Evolutionary conservation across 306 rosid genomes (phyloP), one percentile per base, ranked within the genome.

Genomic region (Malus fusca): DNA sequence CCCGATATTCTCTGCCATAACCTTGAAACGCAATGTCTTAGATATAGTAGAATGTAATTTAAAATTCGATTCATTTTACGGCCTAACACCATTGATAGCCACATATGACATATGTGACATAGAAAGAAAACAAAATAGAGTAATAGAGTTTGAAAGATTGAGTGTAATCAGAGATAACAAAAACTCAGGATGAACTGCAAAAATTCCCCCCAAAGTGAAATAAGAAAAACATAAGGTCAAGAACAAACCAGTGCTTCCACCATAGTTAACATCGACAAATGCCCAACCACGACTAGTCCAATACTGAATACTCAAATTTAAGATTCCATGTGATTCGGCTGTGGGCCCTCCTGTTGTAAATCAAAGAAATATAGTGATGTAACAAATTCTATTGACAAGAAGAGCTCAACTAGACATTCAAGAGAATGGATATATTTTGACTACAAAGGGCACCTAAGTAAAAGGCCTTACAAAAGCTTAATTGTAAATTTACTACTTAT

Each of bases 231-330:
- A n/a, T 11, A 55, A 56, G 44, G 79, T 60, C 48, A 79, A 76
- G 81, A 81, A 85, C 98, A 77, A 84, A 95, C 99, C 99, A 75
- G 98, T 90, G 93, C 99, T 96, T 81, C 98, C 99, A 64, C 98
- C 98, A 65, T 90, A 96, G 80, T 96, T 96, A 82, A 92, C 98
- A 82, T 92, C 92, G 65, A 78, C 98, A 26, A 85, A 60, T 42
- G 92, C 98, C 99, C 99, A 96, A 43, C 99, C 97, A 40, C 97
- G 87, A 81, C 99, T 96, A 46, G 99, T 96, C 93, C 90, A 96
- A 78, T 87, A 96, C 81, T 92, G 99, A 83, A 96, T 67, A 73
- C 84, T 87, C 75, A 91, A 81, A 87, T 85, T 79, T 87, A 96
- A 86, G 55, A 58, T 67, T 84, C 93, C 98, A 68, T 52, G 97